Percentiles rank a stretch among this genome's conserved stretches.
phyloP scores from a whole-genome alignment of 1,284 basidiomycete genomes.

The Hypsizygus ulmarius region DNA sequence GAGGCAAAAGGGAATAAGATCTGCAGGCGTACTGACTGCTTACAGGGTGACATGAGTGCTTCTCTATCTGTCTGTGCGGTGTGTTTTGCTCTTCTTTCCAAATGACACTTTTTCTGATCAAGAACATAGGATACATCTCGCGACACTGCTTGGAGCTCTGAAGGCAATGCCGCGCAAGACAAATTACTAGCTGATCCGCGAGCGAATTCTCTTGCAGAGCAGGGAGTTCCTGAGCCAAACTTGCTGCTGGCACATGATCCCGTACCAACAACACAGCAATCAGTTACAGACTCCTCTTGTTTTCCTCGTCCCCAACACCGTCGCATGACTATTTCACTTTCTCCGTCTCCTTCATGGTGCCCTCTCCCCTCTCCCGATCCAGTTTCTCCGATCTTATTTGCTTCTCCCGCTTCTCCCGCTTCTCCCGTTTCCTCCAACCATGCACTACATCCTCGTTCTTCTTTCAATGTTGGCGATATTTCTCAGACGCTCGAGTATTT shows the following conservation, averaged over 20 bases:
- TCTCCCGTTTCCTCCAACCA: conserved; percentile 30
- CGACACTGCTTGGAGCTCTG: no score
- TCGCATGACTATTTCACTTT: neutral
- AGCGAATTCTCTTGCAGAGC: no score
- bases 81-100: neutral
- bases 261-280: neutral
- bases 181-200: no score
- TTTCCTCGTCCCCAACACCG: neutral
- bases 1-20: neutral
- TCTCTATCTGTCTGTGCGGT: conserved; percentile 6
- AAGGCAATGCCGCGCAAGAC: no score
- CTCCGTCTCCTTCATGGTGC: conserved; percentile 9
- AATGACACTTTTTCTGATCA: no score
- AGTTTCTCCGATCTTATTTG: conserved; percentile 31
- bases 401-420: conserved; percentile 31
- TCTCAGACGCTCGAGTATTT: conserved; percentile 23
- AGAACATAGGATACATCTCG: no score
- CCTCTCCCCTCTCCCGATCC: conserved; percentile 15
- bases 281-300: neutral
- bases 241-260: neutral
- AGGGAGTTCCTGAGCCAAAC: no score
- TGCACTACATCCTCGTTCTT: conserved; percentile 13
- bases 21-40: neutral
- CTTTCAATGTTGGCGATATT: conserved; percentile 5
- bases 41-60: conserved; percentile 8